These are phyloP conservation scores for Diatrype stigma DNA, from an alignment of 2,329 filamentous ascomycete genomes.

Conservation along the genomic window DNA sequence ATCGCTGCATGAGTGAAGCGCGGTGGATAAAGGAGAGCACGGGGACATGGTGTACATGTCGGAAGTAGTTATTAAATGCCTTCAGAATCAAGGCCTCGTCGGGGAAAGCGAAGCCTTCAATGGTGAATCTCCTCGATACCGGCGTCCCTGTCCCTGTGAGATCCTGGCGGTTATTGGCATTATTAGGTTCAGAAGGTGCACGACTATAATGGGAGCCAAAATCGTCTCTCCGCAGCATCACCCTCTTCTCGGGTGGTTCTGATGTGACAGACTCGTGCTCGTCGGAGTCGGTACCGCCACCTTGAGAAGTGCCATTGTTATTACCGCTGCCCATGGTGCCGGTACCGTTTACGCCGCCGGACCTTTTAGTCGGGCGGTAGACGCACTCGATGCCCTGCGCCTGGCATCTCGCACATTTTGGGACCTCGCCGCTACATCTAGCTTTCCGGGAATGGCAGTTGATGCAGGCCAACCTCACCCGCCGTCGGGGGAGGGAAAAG, in stretches of 20 bases:
- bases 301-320: slow-evolving; percentile 9
- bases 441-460: slow-evolving; percentile 57
- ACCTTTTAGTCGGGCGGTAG: slow-evolving; percentile 39
- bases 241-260: slow-evolving; percentile 29
- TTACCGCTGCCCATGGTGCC: slow-evolving; percentile 3
- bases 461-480: slow-evolving; percentile 53
- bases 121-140: slow-evolving; percentile 12
- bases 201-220: slow-evolving; percentile 28
- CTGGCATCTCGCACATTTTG: slow-evolving; percentile 49
- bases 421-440: slow-evolving; percentile 53
- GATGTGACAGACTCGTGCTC: slow-evolving; percentile 29
- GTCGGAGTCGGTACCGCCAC: slow-evolving; percentile 26
- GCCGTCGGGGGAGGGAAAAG: slow-evolving; percentile 45
- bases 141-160: slow-evolving; percentile 10
- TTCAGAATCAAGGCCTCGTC: slow-evolving; percentile 45
- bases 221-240: slow-evolving; percentile 26
- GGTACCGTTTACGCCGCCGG: slow-evolving; percentile 20
- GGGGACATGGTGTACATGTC: slow-evolving; percentile 55
- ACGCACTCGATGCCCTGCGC: slow-evolving; percentile 52
- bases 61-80: slow-evolving; percentile 55
- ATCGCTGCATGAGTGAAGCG: slow-evolving; percentile 56
- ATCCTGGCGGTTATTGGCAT: slow-evolving; percentile 15
- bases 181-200: slow-evolving; percentile 13
- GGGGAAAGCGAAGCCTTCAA: slow-evolving; percentile 34
- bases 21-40: slow-evolving; percentile 57